Percentiles rank a stretch among this genome's conserved stretches.
Evolutionary conservation across 1,284 basidiomycete genomes (phyloP).

Genomic region (Apiotrichum sp.): DNA sequence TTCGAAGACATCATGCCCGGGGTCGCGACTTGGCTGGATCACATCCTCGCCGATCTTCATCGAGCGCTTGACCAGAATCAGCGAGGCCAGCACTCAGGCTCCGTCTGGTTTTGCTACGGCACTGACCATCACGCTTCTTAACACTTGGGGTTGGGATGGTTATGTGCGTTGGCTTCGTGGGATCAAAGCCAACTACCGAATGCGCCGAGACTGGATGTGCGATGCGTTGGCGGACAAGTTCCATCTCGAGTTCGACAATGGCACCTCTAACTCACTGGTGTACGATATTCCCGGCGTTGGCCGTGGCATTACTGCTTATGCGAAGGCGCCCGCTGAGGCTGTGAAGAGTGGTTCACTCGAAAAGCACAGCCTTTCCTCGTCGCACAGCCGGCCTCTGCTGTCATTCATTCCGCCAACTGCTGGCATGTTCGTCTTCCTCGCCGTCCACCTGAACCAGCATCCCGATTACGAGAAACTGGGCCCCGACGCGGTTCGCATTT

Average conservation of each 20-base stretch:
- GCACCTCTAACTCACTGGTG: constrained; percentile 15
- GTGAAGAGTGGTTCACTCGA: constrained; percentile 39
- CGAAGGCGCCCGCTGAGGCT: constrained; percentile 7
- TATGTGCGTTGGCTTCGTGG: constrained; percentile 71
- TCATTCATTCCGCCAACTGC: constrained; percentile 63
- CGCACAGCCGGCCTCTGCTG: constrained; percentile 48
- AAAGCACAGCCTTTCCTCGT: constrained; percentile 44
- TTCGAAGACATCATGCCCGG: constrained; percentile 74
- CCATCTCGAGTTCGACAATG: constrained; percentile 40
- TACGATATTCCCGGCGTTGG: constrained; percentile 16
- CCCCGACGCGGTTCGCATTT: constrained; percentile 27
- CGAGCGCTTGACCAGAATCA: constrained; percentile 67
- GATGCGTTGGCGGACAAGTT: constrained; percentile 44
- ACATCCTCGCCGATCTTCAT: constrained; percentile 54
- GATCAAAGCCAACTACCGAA: constrained; percentile 46
- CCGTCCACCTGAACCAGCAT: constrained; percentile 59
- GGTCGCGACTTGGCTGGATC: constrained; percentile 71
- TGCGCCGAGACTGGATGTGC: constrained; percentile 46
- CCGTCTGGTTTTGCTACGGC: constrained; percentile 64
- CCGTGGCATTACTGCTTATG: constrained; percentile 18
- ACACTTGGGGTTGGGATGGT: constrained; percentile 61
- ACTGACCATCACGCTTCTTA: constrained; percentile 59
- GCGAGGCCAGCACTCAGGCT: constrained; percentile 64
- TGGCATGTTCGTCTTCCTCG: constrained; percentile 54
- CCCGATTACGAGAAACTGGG: constrained; percentile 49